Percentiles rank a stretch among this genome's conserved stretches.
Conservation (phyloP, 495 filamentous ascomycete species). For the Lindgomyces ingoldianus region DNA sequence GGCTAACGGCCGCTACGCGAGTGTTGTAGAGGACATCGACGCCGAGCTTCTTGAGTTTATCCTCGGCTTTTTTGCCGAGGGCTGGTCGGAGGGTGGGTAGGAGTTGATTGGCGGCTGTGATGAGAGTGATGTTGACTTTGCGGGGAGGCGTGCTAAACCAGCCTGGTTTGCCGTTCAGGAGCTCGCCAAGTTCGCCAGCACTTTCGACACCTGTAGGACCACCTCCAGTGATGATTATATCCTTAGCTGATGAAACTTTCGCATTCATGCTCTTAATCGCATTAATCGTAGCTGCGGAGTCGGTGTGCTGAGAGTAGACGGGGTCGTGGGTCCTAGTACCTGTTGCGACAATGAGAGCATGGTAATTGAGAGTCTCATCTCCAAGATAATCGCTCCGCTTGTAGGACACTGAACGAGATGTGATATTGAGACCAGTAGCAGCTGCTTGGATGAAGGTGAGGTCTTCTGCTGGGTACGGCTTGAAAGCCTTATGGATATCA, state of each 20-base stretch:
- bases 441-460: conserved; percentile 60
- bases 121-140: conserved; percentile 49
- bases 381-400: conserved; percentile 2
- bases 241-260: conserved; percentile 54
- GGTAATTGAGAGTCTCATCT: conserved; percentile 19
- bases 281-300: conserved; percentile 47
- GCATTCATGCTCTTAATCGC: conserved; percentile 40
- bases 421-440: conserved; percentile 52
- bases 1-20: conserved; percentile 29
- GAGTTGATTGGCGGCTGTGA: conserved; percentile 47
- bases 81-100: conserved; percentile 48
- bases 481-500: conserved; percentile 53
- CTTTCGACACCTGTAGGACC: conserved; percentile 65
- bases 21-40: conserved; percentile 46
- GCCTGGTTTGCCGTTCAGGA: conserved; percentile 37
- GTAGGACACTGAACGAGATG: conserved; percentile 24
- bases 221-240: conserved; percentile 61
- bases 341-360: conserved; percentile 31
- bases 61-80: conserved; percentile 48
- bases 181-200: conserved; percentile 51
- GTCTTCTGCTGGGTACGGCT: conserved; percentile 49
- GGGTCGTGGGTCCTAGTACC: conserved; percentile 18
- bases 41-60: conserved; percentile 48
- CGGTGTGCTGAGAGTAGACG: conserved; percentile 41
- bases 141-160: conserved; percentile 27